These are phyloP conservation scores for Ramularia collo-cygni DNA, from an alignment of 2,329 filamentous ascomycete species.

Conservation along the genomic window DNA sequence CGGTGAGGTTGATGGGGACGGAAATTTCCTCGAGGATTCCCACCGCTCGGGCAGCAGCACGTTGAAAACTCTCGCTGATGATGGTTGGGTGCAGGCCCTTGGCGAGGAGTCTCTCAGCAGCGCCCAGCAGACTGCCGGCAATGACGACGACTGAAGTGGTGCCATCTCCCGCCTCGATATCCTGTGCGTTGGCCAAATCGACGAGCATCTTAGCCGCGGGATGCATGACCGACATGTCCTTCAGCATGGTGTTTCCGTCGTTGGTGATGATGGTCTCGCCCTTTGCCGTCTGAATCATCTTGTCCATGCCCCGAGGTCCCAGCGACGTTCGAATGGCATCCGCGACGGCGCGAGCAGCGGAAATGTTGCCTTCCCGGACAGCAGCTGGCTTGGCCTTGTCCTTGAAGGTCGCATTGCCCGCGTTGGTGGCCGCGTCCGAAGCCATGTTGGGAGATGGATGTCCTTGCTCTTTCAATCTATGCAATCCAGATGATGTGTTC, in stretches of 20 bases:
- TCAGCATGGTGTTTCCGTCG: slow-evolving; percentile 98
- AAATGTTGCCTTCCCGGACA: slow-evolving; percentile 92
- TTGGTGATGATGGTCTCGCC: slow-evolving; percentile 99
- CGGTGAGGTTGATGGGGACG: slow-evolving; percentile 79
- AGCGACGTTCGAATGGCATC: slow-evolving; percentile 97
- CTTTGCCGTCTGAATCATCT: slow-evolving; percentile 97
- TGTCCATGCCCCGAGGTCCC: slow-evolving; percentile 91
- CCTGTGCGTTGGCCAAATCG: slow-evolving; percentile 91
- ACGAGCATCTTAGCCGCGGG: slow-evolving; percentile 99
- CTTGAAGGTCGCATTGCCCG: slow-evolving; percentile 62
- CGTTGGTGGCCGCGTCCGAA: slow-evolving; percentile 40
- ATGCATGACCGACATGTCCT: slow-evolving; percentile 98
- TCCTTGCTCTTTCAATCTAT: too few species aligned
- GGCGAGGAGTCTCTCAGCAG: slow-evolving; percentile 79
- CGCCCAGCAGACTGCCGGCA: slow-evolving; percentile 86
- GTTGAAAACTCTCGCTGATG: slow-evolving; percentile 96
- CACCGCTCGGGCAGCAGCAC: slow-evolving; percentile 83
- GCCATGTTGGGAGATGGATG: slow-evolving; percentile 29
- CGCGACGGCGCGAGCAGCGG: slow-evolving; percentile 92
- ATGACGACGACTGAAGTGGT: slow-evolving; percentile 98
- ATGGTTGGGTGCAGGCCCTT: slow-evolving; percentile 96
- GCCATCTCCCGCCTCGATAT: slow-evolving; percentile 96
- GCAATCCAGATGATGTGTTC: too few species aligned
- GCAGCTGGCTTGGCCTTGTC: slow-evolving; percentile 98
- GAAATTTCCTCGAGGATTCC: slow-evolving; percentile 92